Base-by-base conservation (phyloP, 257 asterid species). In the Leptodermis oblonga region DNA sequence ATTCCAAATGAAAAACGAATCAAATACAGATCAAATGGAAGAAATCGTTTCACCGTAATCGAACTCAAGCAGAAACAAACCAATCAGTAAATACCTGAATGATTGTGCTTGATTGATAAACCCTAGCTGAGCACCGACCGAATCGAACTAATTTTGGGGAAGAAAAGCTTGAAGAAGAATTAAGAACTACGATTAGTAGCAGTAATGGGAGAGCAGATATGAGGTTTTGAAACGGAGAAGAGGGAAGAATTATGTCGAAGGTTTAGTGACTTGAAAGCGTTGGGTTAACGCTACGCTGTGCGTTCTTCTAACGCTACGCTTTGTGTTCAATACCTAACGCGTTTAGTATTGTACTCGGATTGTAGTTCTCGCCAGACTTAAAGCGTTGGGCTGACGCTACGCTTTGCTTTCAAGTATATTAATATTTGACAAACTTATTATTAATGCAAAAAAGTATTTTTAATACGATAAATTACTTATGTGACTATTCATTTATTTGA, bases 71-170 rank as follows among this genome's bases (percentile, higher is more conserved):
- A 49, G 10, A 18, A n/a, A n/a, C n/a, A 7, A 51, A 23, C 26
- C 45, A 41, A 41, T 52, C 51, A n/a, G 14, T 63, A 62, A 56
- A n/a, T 5, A 51, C 49, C 46, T 51, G 62, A 51, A 23, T 7
- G 22, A 23, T 6, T 1, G 33, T 17, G 23, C 5, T 46, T 4
- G 71, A 65, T 9, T 7, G 67, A 58, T 25, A 55, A 43, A 65
- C 65, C 76, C 72, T 73, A 67, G 53, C 48, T 33, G n/a, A n/a
- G n/a, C n/a, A n/a, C 48, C 22, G 49, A 25, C 8, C 17, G 22
- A 65, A 48, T 70, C 36, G 22, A 46, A 20, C 36, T 7, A n/a
- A 36, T 62, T 41, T 41, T 36, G 49, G 25, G 48, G 31, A 34
- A 34, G 37, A 2, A 62, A 3, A 36, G 23, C 3, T 67, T 36